These are phyloP conservation scores for Euphorbia tirucalli DNA, from an alignment of 345 rosid genomes.

Conservation along the genomic window DNA sequence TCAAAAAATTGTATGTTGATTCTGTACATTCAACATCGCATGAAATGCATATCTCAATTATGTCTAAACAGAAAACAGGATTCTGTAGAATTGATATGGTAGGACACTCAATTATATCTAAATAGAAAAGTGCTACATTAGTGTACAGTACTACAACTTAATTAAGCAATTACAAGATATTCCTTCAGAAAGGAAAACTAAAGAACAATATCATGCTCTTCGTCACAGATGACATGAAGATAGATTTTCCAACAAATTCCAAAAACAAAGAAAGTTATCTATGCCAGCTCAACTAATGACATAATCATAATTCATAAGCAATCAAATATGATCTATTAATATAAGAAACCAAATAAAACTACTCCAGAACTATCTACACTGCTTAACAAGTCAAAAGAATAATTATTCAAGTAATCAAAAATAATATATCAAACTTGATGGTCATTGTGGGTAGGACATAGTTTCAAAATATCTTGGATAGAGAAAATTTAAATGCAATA, in stretches of 20 bases:
- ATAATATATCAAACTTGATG: not conserved
- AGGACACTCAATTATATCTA: too few species aligned
- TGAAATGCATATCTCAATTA: too few species aligned
- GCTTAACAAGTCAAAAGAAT: not conserved
- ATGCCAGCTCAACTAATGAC: not conserved
- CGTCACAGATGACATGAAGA: not conserved
- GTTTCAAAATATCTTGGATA: not conserved
- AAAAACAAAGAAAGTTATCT: not conserved
- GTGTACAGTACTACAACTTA: too few species aligned
- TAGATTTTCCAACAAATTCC: not conserved
- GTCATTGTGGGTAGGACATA: not conserved
- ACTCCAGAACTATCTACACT: not conserved
- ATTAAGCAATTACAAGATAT: too few species aligned
- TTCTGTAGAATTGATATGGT: too few species aligned
- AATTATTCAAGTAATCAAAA: not conserved
- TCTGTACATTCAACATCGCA: too few species aligned
- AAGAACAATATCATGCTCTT: not conserved
- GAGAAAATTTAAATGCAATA: conserved; percentile 17
- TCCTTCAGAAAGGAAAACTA: not conserved
- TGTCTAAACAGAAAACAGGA: too few species aligned
- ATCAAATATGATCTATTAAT: not conserved
- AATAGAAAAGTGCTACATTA: too few species aligned
- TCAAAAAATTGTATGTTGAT: too few species aligned
- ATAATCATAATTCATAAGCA: not conserved
- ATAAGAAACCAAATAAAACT: not conserved